A percentile compares a stretch with the other conserved stretches of the same genome.
Evolutionary conservation across 768 basidiomycete genomes (phyloP).

Genomic region (Atractiella rhizophila): DNA sequence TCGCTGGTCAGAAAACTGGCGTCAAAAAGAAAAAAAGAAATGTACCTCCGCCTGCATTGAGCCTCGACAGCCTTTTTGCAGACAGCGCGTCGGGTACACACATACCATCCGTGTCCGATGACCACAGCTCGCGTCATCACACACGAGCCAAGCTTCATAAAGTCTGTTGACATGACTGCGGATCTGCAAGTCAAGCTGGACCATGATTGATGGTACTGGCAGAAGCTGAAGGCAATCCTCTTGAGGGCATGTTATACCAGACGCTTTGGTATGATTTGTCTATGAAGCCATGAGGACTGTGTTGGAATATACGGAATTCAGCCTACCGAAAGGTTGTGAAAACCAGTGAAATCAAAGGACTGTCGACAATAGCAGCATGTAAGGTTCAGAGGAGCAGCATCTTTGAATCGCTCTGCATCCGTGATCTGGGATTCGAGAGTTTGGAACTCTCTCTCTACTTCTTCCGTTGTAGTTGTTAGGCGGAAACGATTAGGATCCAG

Average conservation of each 20-base stretch:
- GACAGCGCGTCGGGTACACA: constrained; percentile 63
- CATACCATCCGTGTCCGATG: constrained; percentile 77
- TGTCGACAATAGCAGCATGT: constrained; percentile 51
- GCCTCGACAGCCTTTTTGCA: constrained; percentile 43
- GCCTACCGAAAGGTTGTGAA: constrained; percentile 21
- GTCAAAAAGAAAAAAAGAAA: constrained; percentile 1
- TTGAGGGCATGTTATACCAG: constrained; percentile 42
- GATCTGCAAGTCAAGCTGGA: constrained; percentile 70
- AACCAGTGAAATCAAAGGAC: constrained; percentile 19
- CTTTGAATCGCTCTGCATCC: constrained; percentile 63
- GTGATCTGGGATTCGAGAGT: constrained; percentile 71
- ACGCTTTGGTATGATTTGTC: constrained; percentile 39
- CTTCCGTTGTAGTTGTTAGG: constrained; percentile 9
- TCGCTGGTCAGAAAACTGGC: no score
- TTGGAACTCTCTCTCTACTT: constrained; percentile 37
- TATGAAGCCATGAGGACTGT: no score
- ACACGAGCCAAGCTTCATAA: constrained; percentile 70
- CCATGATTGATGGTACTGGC: constrained; percentile 37
- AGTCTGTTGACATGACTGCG: constrained; percentile 49
- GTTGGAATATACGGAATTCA: constrained; percentile 30
- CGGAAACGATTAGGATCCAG: constrained; percentile 21
- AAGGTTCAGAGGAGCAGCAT: constrained; percentile 43
- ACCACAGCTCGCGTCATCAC: constrained; percentile 62
- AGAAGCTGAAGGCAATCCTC: constrained; percentile 33
- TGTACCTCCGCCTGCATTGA: constrained; percentile 49